phyloP scores from a whole-genome alignment of 371 early-diverging fungal genomes.

The Fennellomyces sp. region DNA sequence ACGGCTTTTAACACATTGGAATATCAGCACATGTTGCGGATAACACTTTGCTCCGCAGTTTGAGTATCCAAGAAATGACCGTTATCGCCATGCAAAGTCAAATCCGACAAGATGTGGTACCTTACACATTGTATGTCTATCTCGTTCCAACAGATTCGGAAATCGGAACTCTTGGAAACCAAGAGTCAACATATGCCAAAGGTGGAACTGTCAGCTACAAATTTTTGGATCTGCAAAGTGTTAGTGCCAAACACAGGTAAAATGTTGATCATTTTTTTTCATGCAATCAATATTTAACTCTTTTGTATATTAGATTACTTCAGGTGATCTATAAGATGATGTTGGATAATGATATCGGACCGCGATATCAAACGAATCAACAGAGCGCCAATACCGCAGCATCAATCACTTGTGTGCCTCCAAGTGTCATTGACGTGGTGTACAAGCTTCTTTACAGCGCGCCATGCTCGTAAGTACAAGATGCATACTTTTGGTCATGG shows the following conservation, averaged over 20 bases:
- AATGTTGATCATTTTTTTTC: neutral
- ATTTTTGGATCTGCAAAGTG: conserved; percentile 70
- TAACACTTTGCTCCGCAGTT: conserved; percentile 56
- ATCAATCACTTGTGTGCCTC: conserved; percentile 68
- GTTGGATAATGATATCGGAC: conserved; percentile 72
- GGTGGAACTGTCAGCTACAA: conserved; percentile 73
- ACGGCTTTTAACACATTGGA: neutral
- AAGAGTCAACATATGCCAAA: conserved; percentile 66
- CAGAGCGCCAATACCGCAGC: conserved; percentile 39
- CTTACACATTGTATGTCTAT: conserved; percentile 77
- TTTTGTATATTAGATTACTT: conserved; percentile 52
- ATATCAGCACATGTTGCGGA: conserved; percentile 51
- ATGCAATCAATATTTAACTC: too few relatives aligned
- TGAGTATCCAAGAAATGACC: conserved; percentile 66
- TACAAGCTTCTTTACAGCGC: conserved; percentile 79
- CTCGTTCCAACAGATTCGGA: conserved; percentile 67
- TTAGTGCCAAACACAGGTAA: conserved; percentile 71
- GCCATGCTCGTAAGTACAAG: conserved; percentile 68
- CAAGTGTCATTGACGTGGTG: conserved; percentile 76
- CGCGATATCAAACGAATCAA: conserved; percentile 60
- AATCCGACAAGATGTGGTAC: conserved; percentile 68
- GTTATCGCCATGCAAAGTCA: conserved; percentile 77
- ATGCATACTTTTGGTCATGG: neutral
- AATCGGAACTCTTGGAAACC: conserved; percentile 53
- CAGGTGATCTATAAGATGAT: conserved; percentile 83